Percentiles rank a stretch among this genome's conserved stretches.
These are phyloP conservation scores for Penicillium aurantiogriseum DNA, from an alignment of 2,329 filamentous ascomycete species.

Conservation along the genomic window DNA sequence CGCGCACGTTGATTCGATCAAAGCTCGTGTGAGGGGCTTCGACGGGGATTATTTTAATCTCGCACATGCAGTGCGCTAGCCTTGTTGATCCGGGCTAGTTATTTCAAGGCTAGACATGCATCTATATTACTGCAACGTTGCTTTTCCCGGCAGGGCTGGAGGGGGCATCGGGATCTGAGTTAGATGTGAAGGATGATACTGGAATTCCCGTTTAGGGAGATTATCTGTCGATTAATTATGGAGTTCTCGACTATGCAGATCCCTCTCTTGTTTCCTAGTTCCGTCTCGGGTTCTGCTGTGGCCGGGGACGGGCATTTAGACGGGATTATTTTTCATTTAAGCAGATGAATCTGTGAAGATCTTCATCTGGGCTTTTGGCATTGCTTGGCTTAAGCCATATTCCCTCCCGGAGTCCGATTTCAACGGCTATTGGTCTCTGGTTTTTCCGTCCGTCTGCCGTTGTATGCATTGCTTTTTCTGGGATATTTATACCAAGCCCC, in stretches of 20 bases:
- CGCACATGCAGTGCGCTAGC: neutral
- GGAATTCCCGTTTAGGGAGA: neutral
- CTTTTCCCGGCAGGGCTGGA: neutral
- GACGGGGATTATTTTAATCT: neutral
- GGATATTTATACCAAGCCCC: neutral
- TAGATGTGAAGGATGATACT: neutral
- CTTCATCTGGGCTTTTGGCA: neutral
- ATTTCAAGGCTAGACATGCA: neutral
- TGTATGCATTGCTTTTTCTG: neutral
- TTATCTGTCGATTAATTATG: neutral
- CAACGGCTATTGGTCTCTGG: neutral
- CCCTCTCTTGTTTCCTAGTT: too few species aligned
- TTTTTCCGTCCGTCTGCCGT: too few species aligned
- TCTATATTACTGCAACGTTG: neutral
- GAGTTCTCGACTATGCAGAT: neutral
- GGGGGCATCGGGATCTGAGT: neutral
- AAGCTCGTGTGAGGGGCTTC: neutral
- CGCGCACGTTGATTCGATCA: slow-evolving; percentile 1
- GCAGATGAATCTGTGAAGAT: neutral
- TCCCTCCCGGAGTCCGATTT: neutral
- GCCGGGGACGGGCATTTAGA: slow-evolving; percentile 12
- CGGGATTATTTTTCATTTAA: neutral
- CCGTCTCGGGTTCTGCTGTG: neutral
- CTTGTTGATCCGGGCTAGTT: neutral
- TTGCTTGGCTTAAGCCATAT: neutral